These are phyloP conservation scores for Chaetomium sp. DNA, from an alignment of 2,329 filamentous ascomycete species.

Conservation along the genomic window DNA sequence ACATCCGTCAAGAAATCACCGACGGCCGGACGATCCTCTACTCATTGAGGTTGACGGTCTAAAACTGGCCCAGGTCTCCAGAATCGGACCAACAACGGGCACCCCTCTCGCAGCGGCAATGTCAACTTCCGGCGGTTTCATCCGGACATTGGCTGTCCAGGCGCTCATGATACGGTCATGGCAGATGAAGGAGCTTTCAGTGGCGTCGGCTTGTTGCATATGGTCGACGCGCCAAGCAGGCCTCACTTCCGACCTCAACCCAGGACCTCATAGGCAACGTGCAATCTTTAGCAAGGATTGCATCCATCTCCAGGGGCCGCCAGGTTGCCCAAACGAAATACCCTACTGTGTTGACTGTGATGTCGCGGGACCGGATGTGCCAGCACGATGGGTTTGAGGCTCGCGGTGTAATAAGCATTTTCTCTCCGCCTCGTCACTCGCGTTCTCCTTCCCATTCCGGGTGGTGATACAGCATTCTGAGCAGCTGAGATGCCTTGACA, in stretches of 20 bases:
- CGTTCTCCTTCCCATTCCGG: conserved; percentile 12
- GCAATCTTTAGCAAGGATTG: neutral
- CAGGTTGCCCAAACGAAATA: neutral
- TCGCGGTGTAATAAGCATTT: neutral
- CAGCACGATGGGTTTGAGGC: neutral
- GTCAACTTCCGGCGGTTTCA: neutral
- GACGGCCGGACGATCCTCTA: conserved; percentile 7
- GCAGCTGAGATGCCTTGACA: conserved; percentile 20
- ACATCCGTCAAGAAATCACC: conserved; percentile 18
- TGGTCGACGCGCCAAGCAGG: conserved; percentile 17
- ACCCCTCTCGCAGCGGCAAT: neutral
- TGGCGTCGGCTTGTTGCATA: conserved; percentile 18
- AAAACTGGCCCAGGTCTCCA: neutral
- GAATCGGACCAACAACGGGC: neutral
- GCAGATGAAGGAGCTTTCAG: conserved; percentile 9
- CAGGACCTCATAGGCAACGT: neutral
- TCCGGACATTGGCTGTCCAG: neutral
- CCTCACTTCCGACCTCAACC: conserved; percentile 15
- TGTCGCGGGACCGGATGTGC: neutral
- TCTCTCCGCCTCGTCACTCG: neutral
- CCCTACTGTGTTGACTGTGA: neutral
- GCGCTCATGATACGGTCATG: neutral
- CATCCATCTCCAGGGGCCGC: neutral
- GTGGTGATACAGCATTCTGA: conserved; percentile 20
- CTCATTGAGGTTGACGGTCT: neutral